Percentiles rank a stretch among this genome's conserved stretches.
phyloP scores from a whole-genome alignment of 2,329 filamentous ascomycete genomes.

The Geosmithia putterillii region DNA sequence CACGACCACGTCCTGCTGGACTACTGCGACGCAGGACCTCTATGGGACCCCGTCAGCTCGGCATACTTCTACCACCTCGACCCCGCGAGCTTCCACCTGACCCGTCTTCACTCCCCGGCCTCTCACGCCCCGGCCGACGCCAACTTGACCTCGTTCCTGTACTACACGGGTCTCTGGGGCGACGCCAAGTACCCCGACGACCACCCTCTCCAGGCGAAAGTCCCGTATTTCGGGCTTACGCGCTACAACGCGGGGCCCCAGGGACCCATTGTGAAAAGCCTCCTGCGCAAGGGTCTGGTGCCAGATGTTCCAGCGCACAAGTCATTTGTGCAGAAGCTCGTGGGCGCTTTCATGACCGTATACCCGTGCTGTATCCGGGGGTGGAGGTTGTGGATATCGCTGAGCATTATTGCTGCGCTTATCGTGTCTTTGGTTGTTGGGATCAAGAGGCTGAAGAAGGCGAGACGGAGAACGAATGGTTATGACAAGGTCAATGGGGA shows the following conservation, averaged over 20 bases:
- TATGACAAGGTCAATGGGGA: conserved; percentile 1
- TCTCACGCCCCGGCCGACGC: neutral
- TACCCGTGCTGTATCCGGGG: conserved; percentile 21
- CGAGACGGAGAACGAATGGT: neutral
- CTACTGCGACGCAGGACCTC: conserved; percentile 17
- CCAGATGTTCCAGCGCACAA: conserved; percentile 11
- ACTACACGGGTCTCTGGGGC: conserved; percentile 19
- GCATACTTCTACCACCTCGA: conserved; percentile 22
- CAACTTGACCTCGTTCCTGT: conserved; percentile 20
- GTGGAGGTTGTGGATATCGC: conserved; percentile 17
- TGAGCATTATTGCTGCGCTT: conserved; percentile 3
- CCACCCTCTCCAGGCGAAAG: conserved; percentile 16
- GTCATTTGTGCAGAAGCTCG: conserved; percentile 15
- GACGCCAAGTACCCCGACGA: conserved; percentile 15
- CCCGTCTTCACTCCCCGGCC: conserved; percentile 4
- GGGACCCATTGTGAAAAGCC: conserved; percentile 17
- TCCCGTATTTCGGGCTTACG: conserved; percentile 17
- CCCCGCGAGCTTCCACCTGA: conserved; percentile 10
- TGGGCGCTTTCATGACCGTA: conserved; percentile 12
- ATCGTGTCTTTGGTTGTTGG: neutral
- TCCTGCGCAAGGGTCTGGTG: conserved; percentile 17
- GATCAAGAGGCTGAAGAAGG: neutral
- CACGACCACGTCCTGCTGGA: conserved; percentile 18
- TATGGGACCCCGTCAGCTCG: conserved; percentile 20
- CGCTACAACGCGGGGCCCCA: conserved; percentile 18